Evolutionary conservation across 2,329 filamentous ascomycete genomes (phyloP).

Genomic region (Orbilia blumenaviensis): DNA sequence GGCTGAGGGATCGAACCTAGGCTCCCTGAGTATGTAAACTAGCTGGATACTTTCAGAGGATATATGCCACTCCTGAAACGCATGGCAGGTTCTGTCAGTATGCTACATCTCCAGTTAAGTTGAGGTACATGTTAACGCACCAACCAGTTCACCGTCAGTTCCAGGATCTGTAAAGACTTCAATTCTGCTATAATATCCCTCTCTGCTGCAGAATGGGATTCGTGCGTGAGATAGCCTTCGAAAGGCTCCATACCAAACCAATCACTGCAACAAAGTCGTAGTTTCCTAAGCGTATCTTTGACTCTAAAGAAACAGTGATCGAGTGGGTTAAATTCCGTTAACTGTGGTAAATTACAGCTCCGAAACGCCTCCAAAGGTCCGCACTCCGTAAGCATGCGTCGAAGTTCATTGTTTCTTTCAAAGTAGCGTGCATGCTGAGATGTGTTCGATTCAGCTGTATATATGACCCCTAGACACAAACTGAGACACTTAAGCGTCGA

Average conservation of each 20-base stretch:
- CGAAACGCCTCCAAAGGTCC: constrained; percentile 18
- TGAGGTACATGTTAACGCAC: no score
- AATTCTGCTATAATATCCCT: constrained; percentile 21
- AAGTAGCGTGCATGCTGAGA: neutral
- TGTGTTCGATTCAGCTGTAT: neutral
- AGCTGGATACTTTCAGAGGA: constrained; percentile 20
- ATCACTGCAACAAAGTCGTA: constrained; percentile 34
- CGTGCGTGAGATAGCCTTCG: neutral
- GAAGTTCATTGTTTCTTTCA: constrained; percentile 5
- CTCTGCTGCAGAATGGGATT: no score
- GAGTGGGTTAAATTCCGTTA: constrained; percentile 4
- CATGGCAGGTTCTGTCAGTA: neutral
- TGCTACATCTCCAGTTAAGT: no score
- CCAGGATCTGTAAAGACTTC: constrained; percentile 20
- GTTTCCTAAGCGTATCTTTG: constrained; percentile 17
- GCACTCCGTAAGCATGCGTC: constrained; percentile 3
- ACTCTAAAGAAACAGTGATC: constrained; percentile 35
- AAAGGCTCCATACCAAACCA: constrained; percentile 27
- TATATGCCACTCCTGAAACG: constrained; percentile 23
- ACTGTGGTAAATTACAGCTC: constrained; percentile 31
- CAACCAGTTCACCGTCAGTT: constrained; percentile 27
- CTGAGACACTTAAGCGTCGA: neutral
- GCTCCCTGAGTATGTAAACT: constrained; percentile 29
- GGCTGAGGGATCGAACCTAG: neutral
- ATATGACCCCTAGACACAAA: constrained; percentile 35